Percentiles rank a stretch among this genome's conserved stretches.
Conservation (phyloP, 352 stramenopile species). For the Phytophthora pseudosyringae region DNA sequence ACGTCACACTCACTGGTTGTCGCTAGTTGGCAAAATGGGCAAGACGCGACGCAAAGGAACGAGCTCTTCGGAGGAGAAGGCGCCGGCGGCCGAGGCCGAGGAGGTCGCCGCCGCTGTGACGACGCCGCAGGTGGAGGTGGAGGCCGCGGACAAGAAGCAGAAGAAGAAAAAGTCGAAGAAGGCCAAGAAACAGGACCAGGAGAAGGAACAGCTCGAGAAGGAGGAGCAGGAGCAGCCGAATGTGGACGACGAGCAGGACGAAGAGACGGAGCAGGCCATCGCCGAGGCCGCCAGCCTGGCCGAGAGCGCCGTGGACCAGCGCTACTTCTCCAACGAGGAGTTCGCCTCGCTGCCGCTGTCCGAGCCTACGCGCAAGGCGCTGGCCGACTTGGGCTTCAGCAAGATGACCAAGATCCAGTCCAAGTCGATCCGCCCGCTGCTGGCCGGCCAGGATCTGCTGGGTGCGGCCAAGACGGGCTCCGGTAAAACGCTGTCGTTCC, state of each 20-base stretch:
- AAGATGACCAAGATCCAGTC: conserved; percentile 98
- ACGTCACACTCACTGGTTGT: conserved; percentile 45
- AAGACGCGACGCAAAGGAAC: conserved; percentile 39
- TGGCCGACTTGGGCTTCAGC: conserved; percentile 92
- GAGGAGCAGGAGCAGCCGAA: conserved; percentile 39
- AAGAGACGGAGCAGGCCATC: conserved; percentile 69
- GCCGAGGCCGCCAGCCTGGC: conserved; percentile 46
- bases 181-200: conserved; percentile 33
- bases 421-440: conserved; percentile 95
- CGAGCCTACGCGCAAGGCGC: conserved; percentile 87
- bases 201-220: conserved; percentile 14
- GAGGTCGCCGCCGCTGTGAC: conserved; percentile 15
- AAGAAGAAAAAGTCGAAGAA: conserved; percentile 52
- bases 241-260: conserved; percentile 53
- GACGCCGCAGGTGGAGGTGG: conserved; percentile 12
- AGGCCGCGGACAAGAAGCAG: conserved; percentile 23
- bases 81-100: conserved; percentile 13
- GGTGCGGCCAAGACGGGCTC: conserved; percentile 97
- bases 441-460: conserved; percentile 97
- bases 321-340: conserved; percentile 89
- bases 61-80: conserved; percentile 26
- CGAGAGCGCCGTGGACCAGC: conserved; percentile 60
- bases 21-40: conserved; percentile 40
- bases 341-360: conserved; percentile 94
- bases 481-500: conserved; percentile 99